Base-by-base conservation (phyloP, 345 rosid species). In the Zanthoxylum bungeanum region DNA sequence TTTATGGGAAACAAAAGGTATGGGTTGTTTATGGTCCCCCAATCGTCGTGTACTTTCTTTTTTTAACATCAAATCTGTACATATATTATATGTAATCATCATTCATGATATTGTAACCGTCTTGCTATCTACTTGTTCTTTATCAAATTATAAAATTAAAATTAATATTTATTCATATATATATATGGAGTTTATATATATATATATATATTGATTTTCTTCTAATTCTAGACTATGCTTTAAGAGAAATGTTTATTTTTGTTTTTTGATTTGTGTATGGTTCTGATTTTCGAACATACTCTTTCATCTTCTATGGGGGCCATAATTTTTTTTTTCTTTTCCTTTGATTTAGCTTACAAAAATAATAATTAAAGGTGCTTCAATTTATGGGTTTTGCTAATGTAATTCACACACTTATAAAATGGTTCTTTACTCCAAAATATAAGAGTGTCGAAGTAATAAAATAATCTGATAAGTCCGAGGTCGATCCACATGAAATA, bases 21-120 rank as follows among this genome's bases (percentile, higher is more conserved):
- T 85, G 88, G 88, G 86, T 74, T 62, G 83, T 78, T 82, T 72
- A 82, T 80, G 86, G 83, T 82, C 83, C 86, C 81, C 80, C 86
- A 66, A 82, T 69, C 71, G 1, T 58, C 17, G 19, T 68, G 73
- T 57, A 42, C 36, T 71, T 49, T 58, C 27, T 66, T 66, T 74
- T n/a, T 66, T 57, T 73, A 78, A 64, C 76, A 33, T 55, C 53
- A 55, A 61, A 50, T 52, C 60, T 17, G 16, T 73, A 2, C 64
- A 25, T 22, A 66, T n/a, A 24, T 22, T 42, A 70, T 34, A 53
- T 53, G 10, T 37, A 60, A 59, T 72, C 77, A 75, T 73, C 37
- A 42, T 68, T 75, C 71, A 58, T 61, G 30, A 55, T 62, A 47
- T 30, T 73, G 70, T 55, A 42, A 37, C 14, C 31, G 67, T n/a